Evolutionary conservation across 768 basidiomycete genomes (phyloP), one percentile per base, ranked within the genome.

Genomic region (Candolleomyces aberdarensis): DNA sequence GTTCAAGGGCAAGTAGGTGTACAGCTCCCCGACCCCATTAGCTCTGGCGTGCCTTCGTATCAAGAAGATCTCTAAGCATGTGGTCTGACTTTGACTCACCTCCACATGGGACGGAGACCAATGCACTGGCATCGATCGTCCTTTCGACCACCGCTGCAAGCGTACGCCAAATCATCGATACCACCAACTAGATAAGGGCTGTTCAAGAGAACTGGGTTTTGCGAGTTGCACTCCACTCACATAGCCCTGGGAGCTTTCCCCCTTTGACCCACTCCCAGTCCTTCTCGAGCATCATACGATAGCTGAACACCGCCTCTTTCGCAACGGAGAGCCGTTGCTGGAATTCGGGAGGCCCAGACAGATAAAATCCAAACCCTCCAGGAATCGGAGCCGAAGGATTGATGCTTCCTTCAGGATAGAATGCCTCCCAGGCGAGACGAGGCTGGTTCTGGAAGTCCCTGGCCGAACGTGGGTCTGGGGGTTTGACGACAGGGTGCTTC

Each of bases 171-270:
- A 17, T 83, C 78, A 1, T 85, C 83, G 0, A 79, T 70, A 0
- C 86, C 86, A 5, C 86, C 86, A 63, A 80, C 85, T 85, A 59
- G 55, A 50, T 40, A 43, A 58, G 17, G n/a, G 46, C 19, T 11
- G 13, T 1, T 17, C 10, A 41, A 49, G 7, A 17, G 41, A 44
- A 22, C 41, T 1, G 14, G 36, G 4, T 3, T 6, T 11, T 8
- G 9, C n/a, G 36, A 26, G 7, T 11, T 22, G 41, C n/a, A 20
- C 8, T 15, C 53, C 15, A 77, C 88, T 66, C 63, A 85, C 86
- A 88, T 15, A 88, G 71, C 11, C 90, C 90, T 36, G 90, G 89
- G 15, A 91, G 75, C 67, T 92, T 92, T 1, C 90, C 90, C 31
- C 90, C 90, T 65, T 85, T 86, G n/a, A 75, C 78, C 80, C 85